Conservation (phyloP, 768 basidiomycete genomes). For the Suillus sp. region DNA sequence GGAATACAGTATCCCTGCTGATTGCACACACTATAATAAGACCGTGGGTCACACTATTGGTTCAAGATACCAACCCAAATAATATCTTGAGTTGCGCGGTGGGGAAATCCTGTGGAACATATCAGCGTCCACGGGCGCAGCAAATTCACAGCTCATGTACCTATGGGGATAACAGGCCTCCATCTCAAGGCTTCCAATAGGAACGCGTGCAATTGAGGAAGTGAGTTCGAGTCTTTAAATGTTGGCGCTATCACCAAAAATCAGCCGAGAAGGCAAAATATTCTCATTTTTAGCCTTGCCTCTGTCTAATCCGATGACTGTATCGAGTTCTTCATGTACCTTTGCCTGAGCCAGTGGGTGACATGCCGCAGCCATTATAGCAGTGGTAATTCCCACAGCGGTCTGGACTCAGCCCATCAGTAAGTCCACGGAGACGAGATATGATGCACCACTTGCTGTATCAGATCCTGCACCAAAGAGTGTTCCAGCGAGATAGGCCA, state of each 20-base stretch:
- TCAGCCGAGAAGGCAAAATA: background rate
- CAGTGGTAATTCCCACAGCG: conserved; percentile 50
- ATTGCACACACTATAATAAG: background rate
- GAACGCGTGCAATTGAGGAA: conserved; percentile 35
- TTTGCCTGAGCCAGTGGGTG: conserved; percentile 48
- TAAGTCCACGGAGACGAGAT: background rate
- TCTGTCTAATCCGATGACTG: conserved; percentile 41
- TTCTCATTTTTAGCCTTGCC: conserved; percentile 5
- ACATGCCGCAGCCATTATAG: conserved; percentile 51
- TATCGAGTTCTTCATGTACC: conserved; percentile 52
- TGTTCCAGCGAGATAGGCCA: conserved; percentile 56
- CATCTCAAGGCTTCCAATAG: conserved; percentile 36
- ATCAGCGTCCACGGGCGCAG: conserved; percentile 6
- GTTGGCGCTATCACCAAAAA: conserved; percentile 31
- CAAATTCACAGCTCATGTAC: conserved; percentile 10
- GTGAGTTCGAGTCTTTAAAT: conserved; percentile 30
- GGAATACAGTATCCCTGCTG: conserved; percentile 31
- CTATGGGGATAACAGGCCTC: conserved; percentile 29
- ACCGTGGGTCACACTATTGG: conserved; percentile 23
- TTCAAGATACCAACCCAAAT: conserved; percentile 37
- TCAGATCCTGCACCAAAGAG: conserved; percentile 64
- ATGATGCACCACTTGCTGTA: conserved; percentile 32
- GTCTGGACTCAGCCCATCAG: conserved; percentile 28
- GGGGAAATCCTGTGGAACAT: conserved; percentile 51
- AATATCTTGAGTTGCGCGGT: conserved; percentile 60